Evolutionary conservation across 495 filamentous ascomycete genomes (phyloP), one percentile per base, ranked within the genome.

Genomic region (Aspergillus cavernicola): DNA sequence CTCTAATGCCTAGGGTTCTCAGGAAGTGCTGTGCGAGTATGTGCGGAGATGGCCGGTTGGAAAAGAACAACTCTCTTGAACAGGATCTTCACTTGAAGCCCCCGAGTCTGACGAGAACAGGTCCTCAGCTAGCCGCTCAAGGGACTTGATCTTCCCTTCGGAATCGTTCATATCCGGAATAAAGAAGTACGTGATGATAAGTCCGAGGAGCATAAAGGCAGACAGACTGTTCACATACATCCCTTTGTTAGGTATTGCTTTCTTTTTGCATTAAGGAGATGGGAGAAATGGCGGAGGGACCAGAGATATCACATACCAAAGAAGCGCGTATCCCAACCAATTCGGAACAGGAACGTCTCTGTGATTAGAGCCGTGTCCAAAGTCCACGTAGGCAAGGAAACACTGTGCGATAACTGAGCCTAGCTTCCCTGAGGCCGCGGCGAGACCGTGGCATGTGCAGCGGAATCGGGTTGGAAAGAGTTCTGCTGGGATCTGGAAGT

Each of bases 331-430:
- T 16, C 53, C 53, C 6, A 56, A 31, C 53, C 46, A 56, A 26
- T 51, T 45, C 9, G 32, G 24, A 4, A 28, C 9, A n/a, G 41
- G 23, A 6, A 37, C 47, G 5, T 50, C 33, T 7, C 15, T 13
- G 6, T 50, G 50, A 18, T 51, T 36, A 15, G 53, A 39, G 5
- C 44, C 53, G 20, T 37, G 31, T 4, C 53, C 53, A 15, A 50
- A 56, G 32, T 44, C 36, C 20, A 56, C 46, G 36, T 51, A 56
- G 32, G 46, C 48, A 8, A 57, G 35, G 20, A 52, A 46, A 23
- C 41, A 57, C 19, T 57, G 54, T 5, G 54, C 54, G 15, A 57
- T 51, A 8, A 57, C 41, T 19, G 46, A 51, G 6, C 54, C 54
- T 10, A 56, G 23, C 28, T 56, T 56, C 1, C 54, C 54, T 11